These are phyloP conservation scores for Earliella scabrosa DNA, from an alignment of 1,284 basidiomycete species.

Conservation along the genomic window DNA sequence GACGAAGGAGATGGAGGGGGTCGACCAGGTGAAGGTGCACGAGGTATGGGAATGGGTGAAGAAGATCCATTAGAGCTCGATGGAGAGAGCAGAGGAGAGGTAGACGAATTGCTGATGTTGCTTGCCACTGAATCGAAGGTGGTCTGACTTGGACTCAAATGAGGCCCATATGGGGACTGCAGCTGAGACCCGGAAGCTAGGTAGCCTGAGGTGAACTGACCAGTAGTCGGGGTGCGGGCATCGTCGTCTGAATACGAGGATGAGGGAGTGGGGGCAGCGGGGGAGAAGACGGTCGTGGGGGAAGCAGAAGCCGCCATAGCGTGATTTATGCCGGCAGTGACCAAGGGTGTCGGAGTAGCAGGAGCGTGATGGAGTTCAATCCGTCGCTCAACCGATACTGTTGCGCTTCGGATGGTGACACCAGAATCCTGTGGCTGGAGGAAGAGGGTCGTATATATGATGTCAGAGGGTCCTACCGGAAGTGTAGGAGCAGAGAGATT, in stretches of 20 bases:
- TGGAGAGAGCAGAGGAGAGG: conserved; percentile 21
- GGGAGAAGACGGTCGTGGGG: conserved; percentile 16
- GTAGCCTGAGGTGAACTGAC: conserved; percentile 8
- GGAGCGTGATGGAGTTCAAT: conserved; percentile 39
- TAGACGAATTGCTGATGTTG: conserved; percentile 12
- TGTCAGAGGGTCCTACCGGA: conserved; percentile 44
- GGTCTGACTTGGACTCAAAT: conserved; percentile 20
- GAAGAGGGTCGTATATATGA: conserved; percentile 41
- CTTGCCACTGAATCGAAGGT: conserved; percentile 26
- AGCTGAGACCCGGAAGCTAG: conserved; percentile 11
- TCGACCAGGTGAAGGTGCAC: conserved; percentile 8
- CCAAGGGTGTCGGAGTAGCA: conserved; percentile 23
- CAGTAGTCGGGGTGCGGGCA: conserved; percentile 18
- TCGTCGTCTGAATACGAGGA: conserved; percentile 14
- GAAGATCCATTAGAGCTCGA: conserved; percentile 9
- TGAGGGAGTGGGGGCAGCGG: conserved; percentile 15
- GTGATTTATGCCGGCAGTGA: conserved; percentile 31
- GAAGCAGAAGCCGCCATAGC: conserved; percentile 30
- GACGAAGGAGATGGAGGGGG: conserved; percentile 39
- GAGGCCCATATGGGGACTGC: conserved; percentile 13
- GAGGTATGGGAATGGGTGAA: conserved; percentile 17
- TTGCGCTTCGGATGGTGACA: conserved; percentile 39
- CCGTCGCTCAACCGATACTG: conserved; percentile 43
- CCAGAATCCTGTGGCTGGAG: conserved; percentile 39
- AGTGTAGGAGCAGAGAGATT: conserved; percentile 40